Conservation (phyloP, 805 yeast species). For the Sugiyamaella boreocaroliniensis region DNA sequence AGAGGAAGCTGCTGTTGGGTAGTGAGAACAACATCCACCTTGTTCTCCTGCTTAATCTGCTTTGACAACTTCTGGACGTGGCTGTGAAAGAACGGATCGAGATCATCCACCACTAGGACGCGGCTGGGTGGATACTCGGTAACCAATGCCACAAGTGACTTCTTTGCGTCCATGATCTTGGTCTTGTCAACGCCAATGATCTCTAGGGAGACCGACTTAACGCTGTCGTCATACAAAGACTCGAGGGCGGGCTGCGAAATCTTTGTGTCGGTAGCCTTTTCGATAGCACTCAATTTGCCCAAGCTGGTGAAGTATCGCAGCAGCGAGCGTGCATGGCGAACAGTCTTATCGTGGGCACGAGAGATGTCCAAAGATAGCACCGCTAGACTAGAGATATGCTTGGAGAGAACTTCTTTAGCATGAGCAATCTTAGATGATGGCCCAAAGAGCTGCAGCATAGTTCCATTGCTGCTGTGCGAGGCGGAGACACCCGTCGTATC, state of each 20-base stretch:
- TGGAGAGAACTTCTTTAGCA: conserved; percentile 60
- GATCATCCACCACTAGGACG: conserved; percentile 51
- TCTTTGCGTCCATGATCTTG: conserved; percentile 57
- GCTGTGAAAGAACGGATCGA: conserved; percentile 54
- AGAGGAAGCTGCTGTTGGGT: conserved; percentile 19
- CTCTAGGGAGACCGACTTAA: conserved; percentile 49
- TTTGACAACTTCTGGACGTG: conserved; percentile 34
- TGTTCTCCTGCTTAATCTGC: conserved; percentile 32
- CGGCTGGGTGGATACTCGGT: conserved; percentile 65
- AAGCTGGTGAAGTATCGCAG: conserved; percentile 50
- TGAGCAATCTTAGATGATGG: conserved; percentile 43
- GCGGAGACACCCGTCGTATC: conserved; percentile 27
- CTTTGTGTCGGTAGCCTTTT: conserved; percentile 38
- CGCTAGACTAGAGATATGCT: conserved; percentile 50
- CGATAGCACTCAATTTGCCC: conserved; percentile 32
- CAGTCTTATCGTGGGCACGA: conserved; percentile 78
- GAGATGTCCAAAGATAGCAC: conserved; percentile 74
- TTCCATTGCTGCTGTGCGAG: conserved; percentile 40
- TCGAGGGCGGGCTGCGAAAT: conserved; percentile 43
- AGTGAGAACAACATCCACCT: conserved; percentile 47
- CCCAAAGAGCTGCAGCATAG: conserved; percentile 51
- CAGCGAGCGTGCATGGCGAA: conserved; percentile 67
- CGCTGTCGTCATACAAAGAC: conserved; percentile 37
- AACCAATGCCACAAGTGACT: conserved; percentile 66
- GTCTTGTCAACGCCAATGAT: conserved; percentile 48